These are phyloP conservation scores for Garcia nutans DNA, from an alignment of 345 rosid species.

Conservation along the genomic window DNA sequence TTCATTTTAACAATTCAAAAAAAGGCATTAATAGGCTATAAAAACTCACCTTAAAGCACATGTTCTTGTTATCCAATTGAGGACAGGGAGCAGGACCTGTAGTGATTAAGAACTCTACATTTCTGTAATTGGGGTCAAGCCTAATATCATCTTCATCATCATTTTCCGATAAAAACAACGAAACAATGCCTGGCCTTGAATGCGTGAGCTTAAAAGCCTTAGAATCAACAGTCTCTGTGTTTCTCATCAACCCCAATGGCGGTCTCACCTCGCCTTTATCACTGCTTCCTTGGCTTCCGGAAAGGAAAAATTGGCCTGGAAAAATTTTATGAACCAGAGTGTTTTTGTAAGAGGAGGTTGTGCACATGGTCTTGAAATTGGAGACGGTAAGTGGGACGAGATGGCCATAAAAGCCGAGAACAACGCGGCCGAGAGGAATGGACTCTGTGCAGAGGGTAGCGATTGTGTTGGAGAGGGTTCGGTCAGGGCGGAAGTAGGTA, in stretches of 20 bases:
- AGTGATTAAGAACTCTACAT: slow-evolving; percentile 85
- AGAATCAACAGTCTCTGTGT: slow-evolving; percentile 67
- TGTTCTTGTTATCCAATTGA: slow-evolving; percentile 66
- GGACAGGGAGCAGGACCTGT: slow-evolving; percentile 93
- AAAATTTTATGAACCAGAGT: slow-evolving; percentile 77
- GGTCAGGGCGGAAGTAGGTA: slow-evolving; percentile 61
- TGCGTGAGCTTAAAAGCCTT: slow-evolving; percentile 63
- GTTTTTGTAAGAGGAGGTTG: slow-evolving; percentile 62
- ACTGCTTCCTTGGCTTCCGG: slow-evolving; percentile 70
- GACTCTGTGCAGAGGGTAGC: slow-evolving; percentile 56
- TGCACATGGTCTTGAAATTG: slow-evolving; percentile 80
- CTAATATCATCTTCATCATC: slow-evolving; percentile 74
- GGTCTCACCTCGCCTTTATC: slow-evolving; percentile 57
- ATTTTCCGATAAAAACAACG: slow-evolving; percentile 77
- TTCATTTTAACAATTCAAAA: too few relatives aligned
- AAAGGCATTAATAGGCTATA: neutral
- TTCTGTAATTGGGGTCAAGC: slow-evolving; percentile 70
- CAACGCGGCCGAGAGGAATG: slow-evolving; percentile 69
- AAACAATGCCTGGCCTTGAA: slow-evolving; percentile 63
- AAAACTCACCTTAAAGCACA: slow-evolving; percentile 72
- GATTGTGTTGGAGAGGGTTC: slow-evolving; percentile 40
- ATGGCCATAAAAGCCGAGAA: slow-evolving; percentile 74
- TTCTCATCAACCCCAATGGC: slow-evolving; percentile 45
- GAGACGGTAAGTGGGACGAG: slow-evolving; percentile 74
- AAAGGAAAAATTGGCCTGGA: slow-evolving; percentile 74